These are phyloP conservation scores for rapeseed (Brassica napus) DNA, from an alignment of 345 rosid species.

Conservation along the genomic window Da-Ae NC_063448.1:53694501-53695000, in stretches of 20 bases:
- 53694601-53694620: constrained; percentile 68
- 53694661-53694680: constrained; percentile 51
- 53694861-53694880: neutral
- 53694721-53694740: constrained; percentile 86
- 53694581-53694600: constrained; percentile 7
- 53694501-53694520: constrained; percentile 69
- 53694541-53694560: constrained; percentile 15
- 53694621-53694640: constrained; percentile 95
- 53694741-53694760: constrained; percentile 99
- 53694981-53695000: constrained; percentile 40
- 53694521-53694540: constrained; percentile 24
- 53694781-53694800: constrained; percentile 66
- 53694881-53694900: constrained; percentile 87
- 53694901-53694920: constrained; percentile 56
- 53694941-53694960: constrained; percentile 70
- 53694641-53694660: constrained; percentile 77
- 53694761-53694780: constrained; percentile 90
- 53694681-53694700: constrained; percentile 81
- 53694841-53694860: constrained; percentile 13
- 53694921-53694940: constrained; percentile 65
- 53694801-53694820: constrained; percentile 63
- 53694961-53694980: constrained; percentile 78
- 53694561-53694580: constrained; percentile 7
- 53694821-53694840: neutral
- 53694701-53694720: constrained; percentile 84